A percentile compares a stretch with the other conserved stretches of the same genome.
Conservation (phyloP, 768 basidiomycete genomes). For the Sporobolomyces roseus region DNA sequence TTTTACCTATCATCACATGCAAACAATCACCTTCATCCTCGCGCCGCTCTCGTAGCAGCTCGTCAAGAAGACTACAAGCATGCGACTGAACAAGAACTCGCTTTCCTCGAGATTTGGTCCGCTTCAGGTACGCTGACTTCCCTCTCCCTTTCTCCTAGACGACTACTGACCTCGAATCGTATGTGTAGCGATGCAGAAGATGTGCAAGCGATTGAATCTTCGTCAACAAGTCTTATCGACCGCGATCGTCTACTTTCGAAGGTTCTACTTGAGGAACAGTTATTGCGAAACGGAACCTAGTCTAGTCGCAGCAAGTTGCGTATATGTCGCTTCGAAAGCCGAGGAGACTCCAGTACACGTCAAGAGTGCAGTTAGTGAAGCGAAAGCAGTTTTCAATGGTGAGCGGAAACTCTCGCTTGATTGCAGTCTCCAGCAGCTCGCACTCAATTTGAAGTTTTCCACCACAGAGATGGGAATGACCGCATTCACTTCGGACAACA, state of each 20-base stretch:
- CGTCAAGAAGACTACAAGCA: conserved; percentile 72
- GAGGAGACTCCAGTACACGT: conserved; percentile 95
- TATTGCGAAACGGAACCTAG: conserved; percentile 93
- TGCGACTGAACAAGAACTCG: conserved; percentile 72
- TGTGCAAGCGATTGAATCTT: conserved; percentile 75
- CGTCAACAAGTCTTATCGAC: conserved; percentile 91
- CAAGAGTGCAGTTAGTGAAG: conserved; percentile 82
- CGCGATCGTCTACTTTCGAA: conserved; percentile 86
- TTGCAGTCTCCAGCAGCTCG: too few species aligned
- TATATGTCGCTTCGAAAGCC: conserved; percentile 93
- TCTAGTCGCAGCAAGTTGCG: conserved; percentile 84
- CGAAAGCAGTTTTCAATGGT: conserved; percentile 69
- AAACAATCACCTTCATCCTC: conserved; percentile 87
- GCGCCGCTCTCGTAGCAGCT: conserved; percentile 68
- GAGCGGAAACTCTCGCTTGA: not conserved
- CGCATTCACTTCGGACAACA: conserved; percentile 76
- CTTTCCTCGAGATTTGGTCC: conserved; percentile 72
- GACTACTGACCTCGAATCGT: not conserved
- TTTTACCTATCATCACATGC: conserved; percentile 91
- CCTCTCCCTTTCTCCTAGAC: not conserved
- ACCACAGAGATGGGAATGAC: conserved; percentile 67
- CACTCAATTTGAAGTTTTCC: too few species aligned
- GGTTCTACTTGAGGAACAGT: conserved; percentile 94
- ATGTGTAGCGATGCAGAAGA: conserved; percentile 68
- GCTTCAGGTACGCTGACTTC: conserved; percentile 6